These are phyloP conservation scores for Calonectria honghensis DNA, from an alignment of 2,329 filamentous ascomycete genomes.

Conservation along the genomic window DNA sequence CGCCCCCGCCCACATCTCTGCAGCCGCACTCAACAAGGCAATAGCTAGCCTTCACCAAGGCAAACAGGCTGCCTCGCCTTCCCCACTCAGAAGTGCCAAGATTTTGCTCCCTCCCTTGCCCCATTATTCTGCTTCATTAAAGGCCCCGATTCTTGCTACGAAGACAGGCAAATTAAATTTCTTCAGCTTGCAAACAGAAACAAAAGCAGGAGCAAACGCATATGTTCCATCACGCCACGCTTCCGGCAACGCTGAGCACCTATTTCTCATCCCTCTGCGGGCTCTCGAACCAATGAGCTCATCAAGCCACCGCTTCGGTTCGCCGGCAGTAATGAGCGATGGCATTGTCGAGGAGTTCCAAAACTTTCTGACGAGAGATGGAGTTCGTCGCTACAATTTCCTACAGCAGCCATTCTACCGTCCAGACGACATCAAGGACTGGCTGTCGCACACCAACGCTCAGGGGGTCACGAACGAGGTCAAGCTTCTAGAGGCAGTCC, in stretches of 20 bases:
- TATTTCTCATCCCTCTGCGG: not conserved
- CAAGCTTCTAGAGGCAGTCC: not conserved
- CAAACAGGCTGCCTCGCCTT: no score
- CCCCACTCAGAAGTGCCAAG: no score
- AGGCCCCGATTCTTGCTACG: not conserved
- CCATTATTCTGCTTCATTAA: not conserved
- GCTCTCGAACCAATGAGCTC: not conserved
- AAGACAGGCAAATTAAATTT: accelerated
- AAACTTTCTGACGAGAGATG: not conserved
- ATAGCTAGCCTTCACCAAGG: no score
- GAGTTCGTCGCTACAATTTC: not conserved
- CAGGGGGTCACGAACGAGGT: not conserved
- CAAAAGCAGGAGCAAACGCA: no score
- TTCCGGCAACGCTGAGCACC: not conserved
- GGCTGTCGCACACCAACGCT: not conserved
- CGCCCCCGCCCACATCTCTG: no score
- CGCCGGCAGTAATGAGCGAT: not conserved
- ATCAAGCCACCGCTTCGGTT: not conserved
- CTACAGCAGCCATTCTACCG: not conserved
- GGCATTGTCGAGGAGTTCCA: not conserved
- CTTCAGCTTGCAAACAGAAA: not conserved
- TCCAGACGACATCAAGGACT: not conserved
- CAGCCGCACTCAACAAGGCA: no score
- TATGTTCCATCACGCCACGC: not conserved
- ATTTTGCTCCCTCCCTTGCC: not conserved